These are phyloP conservation scores for Mollisiaceae sp. DNA, from an alignment of 2,329 filamentous ascomycete species.

Conservation along the genomic window DNA sequence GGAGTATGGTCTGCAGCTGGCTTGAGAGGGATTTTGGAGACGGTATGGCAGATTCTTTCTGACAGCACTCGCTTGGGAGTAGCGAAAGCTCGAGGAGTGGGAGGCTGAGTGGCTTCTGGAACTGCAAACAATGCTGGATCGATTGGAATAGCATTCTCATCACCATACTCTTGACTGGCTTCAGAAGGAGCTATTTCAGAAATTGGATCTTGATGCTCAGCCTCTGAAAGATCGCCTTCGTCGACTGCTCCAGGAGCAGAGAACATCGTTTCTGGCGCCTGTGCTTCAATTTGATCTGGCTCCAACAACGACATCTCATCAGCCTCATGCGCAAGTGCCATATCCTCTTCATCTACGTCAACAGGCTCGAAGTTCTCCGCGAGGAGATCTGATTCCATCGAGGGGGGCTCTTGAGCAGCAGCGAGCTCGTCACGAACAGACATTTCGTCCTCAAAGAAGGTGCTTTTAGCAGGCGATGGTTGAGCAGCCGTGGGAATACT, in stretches of 20 bases:
- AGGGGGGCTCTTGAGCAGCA: conserved; percentile 42
- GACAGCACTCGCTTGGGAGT: conserved; percentile 39
- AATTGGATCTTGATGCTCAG: conserved; percentile 16
- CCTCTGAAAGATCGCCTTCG: background rate
- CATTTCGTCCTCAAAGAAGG: conserved; percentile 69
- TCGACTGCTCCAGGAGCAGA: background rate
- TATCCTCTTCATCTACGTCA: conserved; percentile 59
- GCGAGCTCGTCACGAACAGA: conserved; percentile 48
- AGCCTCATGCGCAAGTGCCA: conserved; percentile 62
- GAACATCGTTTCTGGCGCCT: conserved; percentile 24
- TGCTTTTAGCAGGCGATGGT: conserved; percentile 48
- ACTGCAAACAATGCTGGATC: conserved; percentile 53
- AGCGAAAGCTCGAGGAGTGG: conserved; percentile 44
- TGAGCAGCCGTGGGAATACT: conserved; percentile 8
- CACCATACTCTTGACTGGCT: conserved; percentile 68
- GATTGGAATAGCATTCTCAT: conserved; percentile 66
- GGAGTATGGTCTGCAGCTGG: conserved; percentile 60
- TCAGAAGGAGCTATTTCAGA: conserved; percentile 60
- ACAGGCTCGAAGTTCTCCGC: conserved; percentile 51
- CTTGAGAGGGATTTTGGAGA: conserved; percentile 79
- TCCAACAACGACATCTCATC: conserved; percentile 64
- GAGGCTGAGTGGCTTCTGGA: conserved; percentile 49
- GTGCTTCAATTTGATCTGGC: conserved; percentile 37
- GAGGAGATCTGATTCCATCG: conserved; percentile 42
- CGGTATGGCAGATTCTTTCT: conserved; percentile 65